Percentiles rank a stretch among this genome's conserved stretches.
phyloP scores from a whole-genome alignment of 768 basidiomycete species.

The Mrakia blollopis region DNA sequence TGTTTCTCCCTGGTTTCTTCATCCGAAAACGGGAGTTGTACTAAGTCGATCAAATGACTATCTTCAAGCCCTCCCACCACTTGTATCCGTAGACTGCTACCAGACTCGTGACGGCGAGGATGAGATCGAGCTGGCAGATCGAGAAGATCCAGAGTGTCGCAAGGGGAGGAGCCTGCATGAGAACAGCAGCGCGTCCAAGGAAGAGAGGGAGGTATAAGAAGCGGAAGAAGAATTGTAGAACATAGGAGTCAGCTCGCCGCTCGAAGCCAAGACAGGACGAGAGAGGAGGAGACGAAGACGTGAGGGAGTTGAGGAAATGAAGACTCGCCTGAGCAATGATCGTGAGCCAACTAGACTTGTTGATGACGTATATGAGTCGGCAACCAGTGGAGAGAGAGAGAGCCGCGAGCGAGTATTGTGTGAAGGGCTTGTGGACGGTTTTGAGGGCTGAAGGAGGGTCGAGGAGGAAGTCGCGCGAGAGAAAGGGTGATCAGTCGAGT shows the following conservation, averaged over 20 bases:
- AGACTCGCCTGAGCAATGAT: slow-evolving; percentile 27
- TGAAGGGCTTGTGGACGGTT: background rate
- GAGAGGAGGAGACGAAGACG: background rate
- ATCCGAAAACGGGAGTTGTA: too few species aligned
- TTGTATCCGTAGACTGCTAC: slow-evolving; percentile 8
- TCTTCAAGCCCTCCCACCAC: slow-evolving; percentile 26
- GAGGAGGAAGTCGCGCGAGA: too few species aligned
- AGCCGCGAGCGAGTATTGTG: slow-evolving; percentile 7
- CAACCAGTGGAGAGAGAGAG: slow-evolving; percentile 9
- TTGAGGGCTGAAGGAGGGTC: slow-evolving; percentile 19
- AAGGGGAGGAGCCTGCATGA: slow-evolving; percentile 22
- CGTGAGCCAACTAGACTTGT: slow-evolving; percentile 25
- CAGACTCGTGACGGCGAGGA: slow-evolving; percentile 21
- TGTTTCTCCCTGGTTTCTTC: too few species aligned
- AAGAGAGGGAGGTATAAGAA: background rate
- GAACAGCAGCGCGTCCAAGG: background rate
- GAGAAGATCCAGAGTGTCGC: slow-evolving; percentile 29
- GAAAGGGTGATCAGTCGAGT: background rate
- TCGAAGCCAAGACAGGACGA: background rate
- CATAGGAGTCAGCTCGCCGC: background rate
- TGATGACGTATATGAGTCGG: slow-evolving; percentile 29
- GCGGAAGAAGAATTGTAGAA: background rate
- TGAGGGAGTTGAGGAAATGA: background rate
- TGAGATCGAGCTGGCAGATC: slow-evolving; percentile 24
- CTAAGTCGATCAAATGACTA: slow-evolving; percentile 9